These are phyloP conservation scores for Suillus brevipes DNA, from an alignment of 768 basidiomycete species.

Conservation along the genomic window DNA sequence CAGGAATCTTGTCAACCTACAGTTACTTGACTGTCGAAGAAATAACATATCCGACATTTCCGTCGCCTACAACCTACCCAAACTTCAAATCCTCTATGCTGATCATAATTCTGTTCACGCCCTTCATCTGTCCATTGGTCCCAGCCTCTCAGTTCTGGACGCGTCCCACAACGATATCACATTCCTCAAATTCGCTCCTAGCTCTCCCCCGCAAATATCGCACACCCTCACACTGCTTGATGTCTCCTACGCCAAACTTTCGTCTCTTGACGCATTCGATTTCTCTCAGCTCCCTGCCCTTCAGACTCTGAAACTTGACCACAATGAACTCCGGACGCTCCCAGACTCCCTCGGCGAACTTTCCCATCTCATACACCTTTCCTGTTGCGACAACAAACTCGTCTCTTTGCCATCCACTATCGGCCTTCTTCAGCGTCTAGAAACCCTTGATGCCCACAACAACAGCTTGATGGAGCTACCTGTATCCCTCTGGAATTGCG, in stretches of 20 bases:
- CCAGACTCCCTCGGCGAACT: conserved; percentile 85
- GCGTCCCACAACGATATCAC: conserved; percentile 91
- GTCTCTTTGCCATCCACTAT: conserved; percentile 73
- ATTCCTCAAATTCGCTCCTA: conserved; percentile 61
- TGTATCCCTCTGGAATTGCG: conserved; percentile 79
- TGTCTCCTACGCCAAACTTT: conserved; percentile 85
- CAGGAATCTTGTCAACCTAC: conserved; percentile 55
- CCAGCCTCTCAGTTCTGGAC: conserved; percentile 60
- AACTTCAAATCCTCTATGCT: conserved; percentile 65
- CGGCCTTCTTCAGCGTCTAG: conserved; percentile 72
- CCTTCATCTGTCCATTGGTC: conserved; percentile 75
- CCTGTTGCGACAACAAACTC: conserved; percentile 91
- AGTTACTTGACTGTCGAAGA: conserved; percentile 78
- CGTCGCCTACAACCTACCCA: conserved; percentile 65
- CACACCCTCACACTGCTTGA: conserved; percentile 76
- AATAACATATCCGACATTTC: conserved; percentile 81
- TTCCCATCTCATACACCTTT: conserved; percentile 65
- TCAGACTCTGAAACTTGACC: conserved; percentile 70
- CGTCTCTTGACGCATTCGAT: conserved; percentile 73
- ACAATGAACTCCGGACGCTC: conserved; percentile 82
- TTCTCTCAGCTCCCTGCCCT: conserved; percentile 75
- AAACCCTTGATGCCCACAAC: conserved; percentile 83
- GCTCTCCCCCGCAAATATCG: conserved; percentile 43
- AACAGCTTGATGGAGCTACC: conserved; percentile 85
- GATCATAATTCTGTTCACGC: conserved; percentile 84